Evolutionary conservation across 1,284 basidiomycete species (phyloP), one percentile per base, ranked within the genome.

Genomic region (Cryptococcus wingfieldii): DNA sequence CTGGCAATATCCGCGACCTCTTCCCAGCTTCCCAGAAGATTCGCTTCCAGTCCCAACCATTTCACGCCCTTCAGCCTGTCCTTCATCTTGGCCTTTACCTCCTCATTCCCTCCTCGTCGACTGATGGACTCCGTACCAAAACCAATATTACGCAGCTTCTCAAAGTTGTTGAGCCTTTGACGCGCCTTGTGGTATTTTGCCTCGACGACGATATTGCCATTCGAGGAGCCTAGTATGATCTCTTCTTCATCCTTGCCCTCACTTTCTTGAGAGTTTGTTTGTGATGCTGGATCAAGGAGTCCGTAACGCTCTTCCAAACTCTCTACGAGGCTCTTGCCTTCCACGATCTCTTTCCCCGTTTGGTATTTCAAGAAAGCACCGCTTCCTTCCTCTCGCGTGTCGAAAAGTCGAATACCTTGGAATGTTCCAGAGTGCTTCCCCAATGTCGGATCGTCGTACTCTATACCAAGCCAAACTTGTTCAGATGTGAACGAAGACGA

Each of bases 341-440:
- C 82, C 0, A 55, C 18, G n/a, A 71, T 51, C 28, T 55, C 55
- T 10, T 47, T 41, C 12, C 41, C 52, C 25, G 34, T 10, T 19
- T 19, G 25, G 12, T 23, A 47, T 42, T 70, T 72, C 27, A 78
- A 51, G 52, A 78, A 79, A 31, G 71, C 69, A 4, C 71, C 77
- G 2, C 74, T 63, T 16, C 74, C 69, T 50, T 73, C 42, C 31
- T 71, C 59, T 5, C 62, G 51, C 2, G 62, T 61, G 10, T 55
- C 70, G 71, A 98, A 98, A 75, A 96, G 94, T 38, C 80, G 81
- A 54, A 79, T 83, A 38, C 85, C 88, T 62, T 89, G 85, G 72
- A 88, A 89, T 54, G 80, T 73, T 12, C 95, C 95, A 64, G 87
- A 84, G 71, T 98, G 93, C 75, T 89, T 95, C 27, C 94, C 94